These are phyloP conservation scores for Niveomyces coronatus DNA, from an alignment of 2,329 filamentous ascomycete genomes.

Conservation along the genomic window DNA sequence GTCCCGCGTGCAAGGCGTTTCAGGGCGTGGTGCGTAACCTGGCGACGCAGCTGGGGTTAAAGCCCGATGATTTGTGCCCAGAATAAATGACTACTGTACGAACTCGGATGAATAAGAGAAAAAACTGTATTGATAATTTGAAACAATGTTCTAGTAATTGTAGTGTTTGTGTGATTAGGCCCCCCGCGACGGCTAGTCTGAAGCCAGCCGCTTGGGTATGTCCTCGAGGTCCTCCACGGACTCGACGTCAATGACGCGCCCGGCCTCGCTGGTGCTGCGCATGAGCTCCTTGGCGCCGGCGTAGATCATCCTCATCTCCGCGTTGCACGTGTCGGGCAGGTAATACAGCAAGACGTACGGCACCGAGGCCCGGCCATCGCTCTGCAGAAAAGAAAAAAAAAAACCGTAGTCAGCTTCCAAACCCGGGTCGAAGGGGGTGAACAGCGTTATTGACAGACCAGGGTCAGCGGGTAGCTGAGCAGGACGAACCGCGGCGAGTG, in stretches of 20 bases:
- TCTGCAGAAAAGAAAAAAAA: conserved; percentile 45
- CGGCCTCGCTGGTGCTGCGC: conserved; percentile 86
- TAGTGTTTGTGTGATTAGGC: background rate
- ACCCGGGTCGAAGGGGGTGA: too few species aligned
- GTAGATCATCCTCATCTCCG: conserved; percentile 82
- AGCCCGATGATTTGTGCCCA: conserved; percentile 42
- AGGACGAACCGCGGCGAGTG: conserved; percentile 84
- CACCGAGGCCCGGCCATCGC: conserved; percentile 73
- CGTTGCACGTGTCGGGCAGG: conserved; percentile 83
- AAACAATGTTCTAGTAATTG: conserved; percentile 6
- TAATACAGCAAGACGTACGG: conserved; percentile 95
- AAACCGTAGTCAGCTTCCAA: too few species aligned
- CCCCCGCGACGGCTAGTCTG: too few species aligned
- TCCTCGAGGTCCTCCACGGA: conserved; percentile 70
- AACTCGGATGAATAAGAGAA: conserved; percentile 1
- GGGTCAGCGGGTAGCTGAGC: conserved; percentile 79
- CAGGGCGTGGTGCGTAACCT: conserved; percentile 69
- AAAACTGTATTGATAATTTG: conserved; percentile 14
- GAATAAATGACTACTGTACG: conserved; percentile 23
- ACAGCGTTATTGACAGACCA: conserved; percentile 43
- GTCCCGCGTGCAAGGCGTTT: conserved; percentile 77
- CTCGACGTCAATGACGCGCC: conserved; percentile 75
- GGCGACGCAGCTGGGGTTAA: conserved; percentile 52
- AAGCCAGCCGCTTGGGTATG: conserved; percentile 56
- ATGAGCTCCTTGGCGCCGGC: conserved; percentile 93